Conservation (phyloP, 179 eudicot genomes). For the Spinacia oleracea region DNA sequence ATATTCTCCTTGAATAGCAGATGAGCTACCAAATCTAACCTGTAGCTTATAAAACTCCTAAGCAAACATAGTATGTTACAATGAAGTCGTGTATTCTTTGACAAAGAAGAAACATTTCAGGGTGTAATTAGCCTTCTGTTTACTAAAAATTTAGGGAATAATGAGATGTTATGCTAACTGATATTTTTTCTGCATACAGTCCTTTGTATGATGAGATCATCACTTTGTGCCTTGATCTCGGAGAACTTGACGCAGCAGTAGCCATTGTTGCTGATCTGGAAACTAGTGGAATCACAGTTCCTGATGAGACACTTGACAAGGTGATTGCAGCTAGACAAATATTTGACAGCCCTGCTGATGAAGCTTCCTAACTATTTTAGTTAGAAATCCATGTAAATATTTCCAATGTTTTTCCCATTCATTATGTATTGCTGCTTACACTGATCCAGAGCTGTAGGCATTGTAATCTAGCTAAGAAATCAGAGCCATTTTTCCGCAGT, state of each 20-base stretch:
- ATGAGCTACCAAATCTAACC: neutral
- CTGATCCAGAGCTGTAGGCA: neutral
- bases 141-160: neutral
- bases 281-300: constrained; percentile 71
- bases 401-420: neutral
- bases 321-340: constrained; percentile 79
- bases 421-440: neutral
- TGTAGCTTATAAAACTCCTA: neutral
- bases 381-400: constrained; percentile 19
- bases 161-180: neutral
- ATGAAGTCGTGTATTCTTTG: neutral
- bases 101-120: neutral
- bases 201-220: constrained; percentile 88
- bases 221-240: constrained; percentile 77
- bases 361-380: constrained; percentile 32
- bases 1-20: neutral
- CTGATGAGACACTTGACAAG: constrained; percentile 81
- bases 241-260: constrained; percentile 91
- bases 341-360: constrained; percentile 39
- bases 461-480: neutral
- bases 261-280: constrained; percentile 93
- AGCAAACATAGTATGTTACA: neutral
- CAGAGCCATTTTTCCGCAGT: neutral
- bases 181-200: constrained; percentile 44
- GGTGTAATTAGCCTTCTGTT: neutral